Base-by-base conservation (phyloP, 2,329 filamentous ascomycete species). In the Aspergillus awamori region DNA sequence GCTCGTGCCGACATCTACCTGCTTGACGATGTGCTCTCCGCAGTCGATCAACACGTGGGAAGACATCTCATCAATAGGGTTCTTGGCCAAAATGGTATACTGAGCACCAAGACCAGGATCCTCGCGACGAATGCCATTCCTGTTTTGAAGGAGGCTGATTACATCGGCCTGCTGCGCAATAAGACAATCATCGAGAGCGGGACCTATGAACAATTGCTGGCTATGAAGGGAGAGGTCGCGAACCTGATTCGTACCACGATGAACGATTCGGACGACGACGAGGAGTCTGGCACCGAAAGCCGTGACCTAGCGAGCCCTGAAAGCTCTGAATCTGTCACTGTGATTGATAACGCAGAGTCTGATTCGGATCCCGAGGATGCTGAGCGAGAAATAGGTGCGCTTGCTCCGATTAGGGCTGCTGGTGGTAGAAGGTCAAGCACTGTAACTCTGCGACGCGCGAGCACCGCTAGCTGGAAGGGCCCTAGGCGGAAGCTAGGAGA, bases 21-120 rank as follows among this genome's bases (percentile, higher is more conserved):
- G 11, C 83, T 99, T 10, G 95, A 99, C 68, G 95, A 99, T 74
- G 91, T 93, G 63, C 83, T 99, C 10, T 98, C 94, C 15, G 95
- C 96, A 0, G 95, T 99, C n/a, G 95, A 99, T 78, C 94, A 96
- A 66, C 95, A 99, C 73, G 95, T 99, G 61, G 95, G 95, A 53
- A 86, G 92, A 65, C 95, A 99, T 78, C 85, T 99, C 60, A 97
- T 97, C 70, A 91, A 98, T 73, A 92, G 95, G 64, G 95, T 99
- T 0, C 86, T 99, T 38, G 95, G 95, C 11, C 84, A 90, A 4
- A 89, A 89, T 63, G 95, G 95, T 66, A 82, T 99, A 6, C 84
- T 99, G 24, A 85, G 83, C 55, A 86, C 89, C 41, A 98, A 98
- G 79, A 97, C 94, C 6, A 88, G 94, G 66, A 91, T 99, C 58